Base-by-base conservation (phyloP, 148 eudicot species). In the Camellia lanceoleosa region DNA sequence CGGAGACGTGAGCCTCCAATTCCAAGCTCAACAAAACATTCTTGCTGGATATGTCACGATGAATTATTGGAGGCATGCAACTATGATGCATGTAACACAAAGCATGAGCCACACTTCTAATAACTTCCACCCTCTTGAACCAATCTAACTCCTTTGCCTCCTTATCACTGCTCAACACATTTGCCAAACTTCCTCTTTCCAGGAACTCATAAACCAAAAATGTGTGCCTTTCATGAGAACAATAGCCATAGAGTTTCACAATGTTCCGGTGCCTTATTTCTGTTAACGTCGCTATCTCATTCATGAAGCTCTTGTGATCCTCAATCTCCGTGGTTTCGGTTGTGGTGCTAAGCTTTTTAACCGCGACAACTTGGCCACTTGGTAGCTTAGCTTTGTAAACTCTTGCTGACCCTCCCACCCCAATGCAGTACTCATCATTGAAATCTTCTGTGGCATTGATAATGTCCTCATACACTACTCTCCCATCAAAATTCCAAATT, bases 381-480 rank as follows among this genome's bases (percentile, higher is more conserved):
- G 84, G 79, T n/a, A 84, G 46, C 55, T 49, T 47, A 6, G 81
- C 87, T 68, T 46, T 85, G 46, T 85, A 87, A 20, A 87, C 89
- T n/a, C 13, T 75, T 3, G 86, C 87, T 5, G 58, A 73, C 7
- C 78, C 59, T 62, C 79, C 79, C 58, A 4, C 62, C 16, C 79
- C 79, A 20, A 76, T 23, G 44, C 79, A 76, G 55, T 87, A 75
- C 46, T 8, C 58, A 3, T 60, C 74, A 23, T 79, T 51, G 42
- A 87, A 85, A 68, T 81, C 63, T 0, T 85, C 41, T 0, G 88
- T 85, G 5, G 88, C 86, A 20, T 67, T 15, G 0, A 71, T 46
- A 3, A 87, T 83, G 51, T 85, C 89, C 23, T 18, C 76, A 41
- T 77, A 84, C 41, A 49, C 38, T 30, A 7, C 82, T 30, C 62